These are phyloP conservation scores for Ambrosiella cleistominuta DNA, from an alignment of 2,329 filamentous ascomycete species.

Conservation along the genomic window DNA sequence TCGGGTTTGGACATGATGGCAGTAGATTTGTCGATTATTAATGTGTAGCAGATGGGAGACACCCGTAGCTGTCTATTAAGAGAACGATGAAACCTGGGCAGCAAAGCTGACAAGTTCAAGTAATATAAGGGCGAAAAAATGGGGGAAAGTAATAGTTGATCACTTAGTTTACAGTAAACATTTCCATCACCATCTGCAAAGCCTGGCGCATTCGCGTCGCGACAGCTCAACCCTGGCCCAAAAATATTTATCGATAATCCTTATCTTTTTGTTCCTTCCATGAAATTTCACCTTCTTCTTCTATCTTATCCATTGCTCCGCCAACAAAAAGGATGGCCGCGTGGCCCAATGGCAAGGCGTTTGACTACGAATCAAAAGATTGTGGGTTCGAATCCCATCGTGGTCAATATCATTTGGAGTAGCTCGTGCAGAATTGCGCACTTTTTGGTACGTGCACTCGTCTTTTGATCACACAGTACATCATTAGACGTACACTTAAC, in stretches of 20 bases:
- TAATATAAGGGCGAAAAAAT: background rate
- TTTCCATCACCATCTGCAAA: background rate
- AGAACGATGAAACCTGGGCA: no score
- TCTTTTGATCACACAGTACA: no score
- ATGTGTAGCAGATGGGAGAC: background rate
- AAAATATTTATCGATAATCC: slow-evolving; percentile 9
- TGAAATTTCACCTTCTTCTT: no score
- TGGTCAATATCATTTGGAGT: background rate
- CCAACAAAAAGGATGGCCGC: background rate
- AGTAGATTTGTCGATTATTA: background rate
- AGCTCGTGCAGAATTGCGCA: background rate
- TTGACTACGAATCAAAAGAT: slow-evolving; percentile 14
- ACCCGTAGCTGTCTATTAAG: background rate
- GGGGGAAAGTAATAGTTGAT: no score
- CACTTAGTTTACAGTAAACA: no score
- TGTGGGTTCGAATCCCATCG: slow-evolving; percentile 13
- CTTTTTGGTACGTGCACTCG: background rate
- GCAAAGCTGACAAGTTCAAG: no score
- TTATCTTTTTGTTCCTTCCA: background rate
- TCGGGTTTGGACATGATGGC: slow-evolving; percentile 17
- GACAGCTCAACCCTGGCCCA: background rate
- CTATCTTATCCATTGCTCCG: background rate
- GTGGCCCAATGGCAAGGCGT: slow-evolving; percentile 13
- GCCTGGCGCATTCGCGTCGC: no score
- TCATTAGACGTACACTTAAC: background rate